Evolutionary conservation across 2,329 filamentous ascomycete genomes (phyloP).

Genomic region (Beauveria scarabaeidicola): DNA sequence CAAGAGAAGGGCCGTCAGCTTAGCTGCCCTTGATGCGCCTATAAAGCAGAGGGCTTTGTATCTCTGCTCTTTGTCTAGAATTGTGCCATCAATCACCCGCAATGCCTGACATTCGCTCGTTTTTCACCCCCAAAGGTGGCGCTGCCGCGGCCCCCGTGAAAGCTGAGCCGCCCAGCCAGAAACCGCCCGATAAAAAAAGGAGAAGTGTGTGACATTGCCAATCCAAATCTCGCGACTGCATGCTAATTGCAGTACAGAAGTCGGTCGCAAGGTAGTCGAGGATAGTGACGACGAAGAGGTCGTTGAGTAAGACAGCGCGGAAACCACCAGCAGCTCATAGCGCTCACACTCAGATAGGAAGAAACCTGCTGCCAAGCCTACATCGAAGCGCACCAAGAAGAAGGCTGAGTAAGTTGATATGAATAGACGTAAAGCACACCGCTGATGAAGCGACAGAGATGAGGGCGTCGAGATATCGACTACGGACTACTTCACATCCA

Average conservation of each 20-base stretch:
- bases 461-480: slow-evolving; percentile 45
- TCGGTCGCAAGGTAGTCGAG: slow-evolving; percentile 60
- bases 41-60: slow-evolving; percentile 14
- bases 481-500: slow-evolving; percentile 48
- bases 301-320: slow-evolving; percentile 35
- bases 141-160: slow-evolving; percentile 45
- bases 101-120: slow-evolving; percentile 89
- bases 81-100: slow-evolving; percentile 8
- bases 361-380: slow-evolving; percentile 43
- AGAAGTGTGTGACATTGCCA: not conserved
- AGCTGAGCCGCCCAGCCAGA: slow-evolving; percentile 35
- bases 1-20: not conserved
- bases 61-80: not conserved
- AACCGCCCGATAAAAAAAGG: slow-evolving; percentile 34
- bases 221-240: not conserved
- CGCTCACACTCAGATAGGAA: slow-evolving; percentile 36
- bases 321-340: not conserved
- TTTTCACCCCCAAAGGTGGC: slow-evolving; percentile 72
- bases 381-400: slow-evolving; percentile 42
- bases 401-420: slow-evolving; percentile 41
- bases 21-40: slow-evolving; percentile 14
- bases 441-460: slow-evolving; percentile 21
- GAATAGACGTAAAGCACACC: not conserved
- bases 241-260: slow-evolving; percentile 26
- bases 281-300: slow-evolving; percentile 72